Conservation (phyloP, 2,329 filamentous ascomycete species). For the Verticillium albo-atrum region DNA sequence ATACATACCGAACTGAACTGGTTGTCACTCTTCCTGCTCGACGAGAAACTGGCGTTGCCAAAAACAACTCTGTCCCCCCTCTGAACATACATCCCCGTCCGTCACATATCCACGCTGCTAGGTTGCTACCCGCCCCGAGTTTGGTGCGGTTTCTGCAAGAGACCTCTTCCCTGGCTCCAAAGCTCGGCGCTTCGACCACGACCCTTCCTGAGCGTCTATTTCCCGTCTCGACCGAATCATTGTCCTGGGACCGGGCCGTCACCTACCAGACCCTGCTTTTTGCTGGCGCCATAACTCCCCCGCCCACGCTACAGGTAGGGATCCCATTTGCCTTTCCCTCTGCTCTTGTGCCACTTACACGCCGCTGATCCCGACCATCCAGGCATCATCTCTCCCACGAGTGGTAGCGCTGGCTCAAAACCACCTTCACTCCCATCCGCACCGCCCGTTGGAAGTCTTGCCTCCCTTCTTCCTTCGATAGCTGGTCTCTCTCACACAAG, state of each 20-base stretch:
- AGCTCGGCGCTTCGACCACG: slow-evolving; percentile 25
- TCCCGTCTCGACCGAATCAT: slow-evolving; percentile 29
- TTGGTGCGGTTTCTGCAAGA: background rate
- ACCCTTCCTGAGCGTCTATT: slow-evolving; percentile 38
- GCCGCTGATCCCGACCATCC: slow-evolving; percentile 32
- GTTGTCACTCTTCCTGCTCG: background rate
- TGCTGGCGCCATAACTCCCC: slow-evolving; percentile 13
- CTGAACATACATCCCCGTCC: slow-evolving; percentile 14
- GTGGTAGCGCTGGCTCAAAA: slow-evolving; percentile 47
- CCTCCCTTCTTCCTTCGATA: slow-evolving; percentile 39
- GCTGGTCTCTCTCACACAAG: slow-evolving; percentile 48
- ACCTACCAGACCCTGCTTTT: slow-evolving; percentile 37
- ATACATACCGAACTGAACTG: background rate
- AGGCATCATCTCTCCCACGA: slow-evolving; percentile 4
- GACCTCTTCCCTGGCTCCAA: background rate
- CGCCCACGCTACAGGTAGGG: slow-evolving; percentile 20
- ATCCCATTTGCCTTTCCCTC: slow-evolving; percentile 31
- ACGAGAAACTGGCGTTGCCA: background rate
- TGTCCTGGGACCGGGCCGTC: slow-evolving; percentile 31
- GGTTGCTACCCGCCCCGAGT: background rate
- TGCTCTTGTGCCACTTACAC: slow-evolving; percentile 23
- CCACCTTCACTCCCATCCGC: slow-evolving; percentile 35
- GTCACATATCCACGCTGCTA: background rate
- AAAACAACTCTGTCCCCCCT: slow-evolving; percentile 3
- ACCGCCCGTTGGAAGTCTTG: slow-evolving; percentile 24